Conservation (phyloP, 2,329 filamentous ascomycete species). For the Tolypocladium capitatum region DNA sequence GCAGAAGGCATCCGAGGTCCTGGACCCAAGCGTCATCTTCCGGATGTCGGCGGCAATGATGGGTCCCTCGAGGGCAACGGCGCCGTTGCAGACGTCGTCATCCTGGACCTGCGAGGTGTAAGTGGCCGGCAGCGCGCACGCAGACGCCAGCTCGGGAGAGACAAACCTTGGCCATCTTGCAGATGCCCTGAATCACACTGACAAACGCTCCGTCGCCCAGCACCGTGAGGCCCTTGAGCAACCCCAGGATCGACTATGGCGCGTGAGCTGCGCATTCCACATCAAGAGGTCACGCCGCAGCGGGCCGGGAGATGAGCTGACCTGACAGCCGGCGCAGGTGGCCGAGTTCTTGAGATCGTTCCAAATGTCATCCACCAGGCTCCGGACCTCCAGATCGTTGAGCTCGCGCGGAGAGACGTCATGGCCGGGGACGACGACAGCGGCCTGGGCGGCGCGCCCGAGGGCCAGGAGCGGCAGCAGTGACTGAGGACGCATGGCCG, state of each 20-base stretch:
- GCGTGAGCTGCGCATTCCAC: neutral
- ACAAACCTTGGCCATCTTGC: slow-evolving; percentile 19
- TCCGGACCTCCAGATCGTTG: slow-evolving; percentile 4
- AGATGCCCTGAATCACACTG: slow-evolving; percentile 15
- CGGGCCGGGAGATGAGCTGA: slow-evolving; percentile 1
- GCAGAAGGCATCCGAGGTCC: slow-evolving; percentile 37
- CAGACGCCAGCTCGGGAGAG: neutral
- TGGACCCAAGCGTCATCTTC: slow-evolving; percentile 32
- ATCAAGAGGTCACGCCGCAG: neutral
- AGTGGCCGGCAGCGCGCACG: neutral
- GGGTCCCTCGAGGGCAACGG: slow-evolving; percentile 37
- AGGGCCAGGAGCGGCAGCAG: slow-evolving; percentile 8
- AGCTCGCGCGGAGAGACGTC: neutral
- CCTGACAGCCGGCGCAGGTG: slow-evolving; percentile 13
- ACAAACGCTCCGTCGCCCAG: slow-evolving; percentile 29
- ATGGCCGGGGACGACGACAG: neutral
- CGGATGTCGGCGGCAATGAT: slow-evolving; percentile 36
- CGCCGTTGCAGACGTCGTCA: slow-evolving; percentile 40
- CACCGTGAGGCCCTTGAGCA: slow-evolving; percentile 29
- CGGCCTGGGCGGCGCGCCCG: slow-evolving; percentile 2
- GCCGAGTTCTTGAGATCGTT: slow-evolving; percentile 11
- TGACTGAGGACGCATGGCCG: slow-evolving; percentile 6
- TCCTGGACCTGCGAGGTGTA: slow-evolving; percentile 30
- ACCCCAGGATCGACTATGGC: slow-evolving; percentile 11
- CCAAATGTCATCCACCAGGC: slow-evolving; percentile 11